Evolutionary conservation across 164 flowering plant genomes (phyloP).

Genomic region (Macadamia integrifolia): DNA sequence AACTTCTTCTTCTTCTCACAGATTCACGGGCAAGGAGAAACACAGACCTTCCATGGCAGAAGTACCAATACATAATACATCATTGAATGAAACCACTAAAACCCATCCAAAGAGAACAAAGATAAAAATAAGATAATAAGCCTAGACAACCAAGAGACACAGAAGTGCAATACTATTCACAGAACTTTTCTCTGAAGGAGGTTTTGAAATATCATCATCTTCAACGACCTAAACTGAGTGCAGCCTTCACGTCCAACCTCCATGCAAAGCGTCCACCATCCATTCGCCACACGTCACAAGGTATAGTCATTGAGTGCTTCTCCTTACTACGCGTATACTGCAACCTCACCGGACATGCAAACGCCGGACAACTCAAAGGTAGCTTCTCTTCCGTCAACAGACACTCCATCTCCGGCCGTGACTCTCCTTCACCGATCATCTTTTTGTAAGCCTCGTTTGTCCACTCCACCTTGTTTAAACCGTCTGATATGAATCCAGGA

Average conservation of each 20-base stretch:
- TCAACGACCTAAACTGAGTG: slow-evolving; percentile 64
- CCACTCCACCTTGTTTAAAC: slow-evolving; percentile 52
- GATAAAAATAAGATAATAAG: not conserved
- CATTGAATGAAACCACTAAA: no score
- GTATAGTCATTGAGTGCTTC: slow-evolving; percentile 39
- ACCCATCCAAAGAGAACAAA: not conserved
- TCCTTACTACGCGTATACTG: slow-evolving; percentile 42
- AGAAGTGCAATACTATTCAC: slow-evolving; percentile 18
- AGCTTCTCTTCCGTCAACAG: slow-evolving; percentile 35
- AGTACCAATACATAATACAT: no score
- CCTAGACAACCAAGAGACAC: not conserved
- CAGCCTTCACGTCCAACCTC: slow-evolving; percentile 80
- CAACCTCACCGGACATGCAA: slow-evolving; percentile 67
- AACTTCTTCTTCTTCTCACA: no score
- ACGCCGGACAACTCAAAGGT: slow-evolving; percentile 28
- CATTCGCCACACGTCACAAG: slow-evolving; percentile 87
- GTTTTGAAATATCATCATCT: not conserved
- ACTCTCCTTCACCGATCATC: slow-evolving; percentile 32
- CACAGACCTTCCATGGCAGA: no score
- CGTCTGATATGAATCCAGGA: slow-evolving; percentile 78
- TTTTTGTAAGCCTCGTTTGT: slow-evolving; percentile 50
- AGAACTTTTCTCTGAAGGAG: not conserved
- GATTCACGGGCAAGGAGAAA: no score
- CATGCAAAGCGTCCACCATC: slow-evolving; percentile 74
- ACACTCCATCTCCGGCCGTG: slow-evolving; percentile 33